Base-by-base conservation (phyloP, 2,329 filamentous ascomycete genomes). In the Ascochyta lentis region DNA sequence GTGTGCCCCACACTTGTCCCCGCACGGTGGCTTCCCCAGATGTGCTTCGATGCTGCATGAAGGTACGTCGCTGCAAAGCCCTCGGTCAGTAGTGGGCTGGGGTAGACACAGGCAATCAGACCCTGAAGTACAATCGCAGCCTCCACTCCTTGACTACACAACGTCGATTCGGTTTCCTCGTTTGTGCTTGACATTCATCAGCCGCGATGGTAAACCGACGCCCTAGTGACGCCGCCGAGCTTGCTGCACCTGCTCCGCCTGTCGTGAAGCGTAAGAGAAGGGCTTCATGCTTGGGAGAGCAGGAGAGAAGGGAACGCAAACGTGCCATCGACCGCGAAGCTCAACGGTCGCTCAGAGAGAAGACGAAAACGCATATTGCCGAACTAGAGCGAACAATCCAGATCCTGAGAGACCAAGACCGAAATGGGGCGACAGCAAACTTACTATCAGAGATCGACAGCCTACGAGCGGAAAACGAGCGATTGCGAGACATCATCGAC, bases 331-430 rank as follows among this genome's bases (percentile, higher is more conserved):
- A 75, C 51, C 66, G 72, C 19, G 71, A 74, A 57, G 72, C 72
- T 29, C 71, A 74, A 43, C 57, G 72, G 27, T 73, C 71, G 3
- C 55, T 75, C 19, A 51, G 72, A 48, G 72, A 75, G 45, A 75
- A 75, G 62, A 75, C 72, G 1, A 75, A 74, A 39, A 70, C 70
- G 8, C 71, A 74, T 22, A 75, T 75, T 44, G 71, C 72, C 8
- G 71, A 75, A 43, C 65, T 75, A 3, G 71, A 74, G 48, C 67
- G 71, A 26, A 74, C 71, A 2, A 74, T 74, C 24, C 62, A 72
- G 46, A 72, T 74, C n/a, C 54, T 75, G 6, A 53, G 67, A 26
- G 63, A 71, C 22, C 70, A 74, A 46, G 72, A 75, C 40, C 56
- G 64, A 27, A 71, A 72, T 61, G 69, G 67, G 13, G 66, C 67